Evolutionary conservation across 2,329 filamentous ascomycete species (phyloP).

Genomic region (Fusarium sp.): DNA sequence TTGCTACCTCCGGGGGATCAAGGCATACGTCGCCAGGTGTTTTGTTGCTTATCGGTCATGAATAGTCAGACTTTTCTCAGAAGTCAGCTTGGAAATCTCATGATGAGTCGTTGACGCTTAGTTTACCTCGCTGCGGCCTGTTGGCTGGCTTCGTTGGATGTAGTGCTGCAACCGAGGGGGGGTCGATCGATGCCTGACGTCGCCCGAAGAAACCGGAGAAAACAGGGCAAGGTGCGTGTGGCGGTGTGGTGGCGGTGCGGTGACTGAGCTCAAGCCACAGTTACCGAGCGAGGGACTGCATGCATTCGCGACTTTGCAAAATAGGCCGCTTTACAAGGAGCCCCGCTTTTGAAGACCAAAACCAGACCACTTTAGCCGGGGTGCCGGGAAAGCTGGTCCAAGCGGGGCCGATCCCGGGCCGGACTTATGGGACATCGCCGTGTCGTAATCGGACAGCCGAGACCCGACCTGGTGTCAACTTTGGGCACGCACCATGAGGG

Average conservation of each 20-base stretch:
- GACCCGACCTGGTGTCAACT: too few relatives aligned
- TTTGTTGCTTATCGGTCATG: neutral
- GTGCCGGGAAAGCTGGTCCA: too few relatives aligned
- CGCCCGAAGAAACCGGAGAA: neutral
- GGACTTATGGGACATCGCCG: too few relatives aligned
- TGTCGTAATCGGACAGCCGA: too few relatives aligned
- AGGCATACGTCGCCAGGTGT: neutral
- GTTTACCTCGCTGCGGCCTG: neutral
- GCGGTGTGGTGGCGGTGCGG: neutral
- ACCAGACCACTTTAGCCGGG: too few relatives aligned
- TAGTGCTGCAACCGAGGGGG: neutral
- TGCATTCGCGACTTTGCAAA: too few relatives aligned
- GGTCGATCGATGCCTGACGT: neutral
- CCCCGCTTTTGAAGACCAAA: too few relatives aligned
- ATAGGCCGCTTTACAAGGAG: too few relatives aligned
- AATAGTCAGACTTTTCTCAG: neutral
- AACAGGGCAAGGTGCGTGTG: neutral
- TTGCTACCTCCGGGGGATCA: neutral
- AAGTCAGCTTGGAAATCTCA: neutral
- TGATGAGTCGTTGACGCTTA: neutral
- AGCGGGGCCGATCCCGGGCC: too few relatives aligned
- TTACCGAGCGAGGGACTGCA: too few relatives aligned
- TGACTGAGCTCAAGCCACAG: too few relatives aligned
- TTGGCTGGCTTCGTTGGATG: neutral
- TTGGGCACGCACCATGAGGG: too few relatives aligned